Evolutionary conservation across 139 green algal species (phyloP).

Genomic region (Closterium sp.): DNA sequence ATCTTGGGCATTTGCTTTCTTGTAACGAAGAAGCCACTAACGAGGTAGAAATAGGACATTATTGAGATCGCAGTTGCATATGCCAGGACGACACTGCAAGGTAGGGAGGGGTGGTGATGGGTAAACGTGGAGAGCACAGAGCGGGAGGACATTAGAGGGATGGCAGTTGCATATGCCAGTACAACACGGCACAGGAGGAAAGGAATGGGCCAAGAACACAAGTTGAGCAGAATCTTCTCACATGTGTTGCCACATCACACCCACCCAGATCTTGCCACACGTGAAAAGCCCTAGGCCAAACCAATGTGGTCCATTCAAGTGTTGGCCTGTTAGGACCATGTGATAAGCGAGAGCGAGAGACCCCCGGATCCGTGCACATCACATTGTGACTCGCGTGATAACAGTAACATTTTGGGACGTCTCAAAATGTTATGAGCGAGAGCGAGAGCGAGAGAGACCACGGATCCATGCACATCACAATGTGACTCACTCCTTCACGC

Average conservation of each 20-base stretch:
- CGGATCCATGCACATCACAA: neutral
- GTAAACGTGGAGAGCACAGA: neutral
- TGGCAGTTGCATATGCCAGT: neutral
- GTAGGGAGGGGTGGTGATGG: no score
- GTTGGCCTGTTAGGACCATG: neutral
- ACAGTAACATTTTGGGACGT: no score
- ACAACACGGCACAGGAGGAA: neutral
- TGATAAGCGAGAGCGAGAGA: neutral
- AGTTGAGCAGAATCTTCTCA: no score
- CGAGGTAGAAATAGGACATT: neutral
- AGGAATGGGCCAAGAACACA: neutral
- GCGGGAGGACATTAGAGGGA: neutral
- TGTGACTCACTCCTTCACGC: neutral
- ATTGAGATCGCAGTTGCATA: neutral
- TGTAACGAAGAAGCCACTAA: neutral
- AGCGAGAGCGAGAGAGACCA: no score
- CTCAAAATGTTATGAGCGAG: no score
- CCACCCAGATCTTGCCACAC: neutral
- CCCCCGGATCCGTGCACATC: no score
- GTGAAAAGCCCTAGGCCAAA: neutral
- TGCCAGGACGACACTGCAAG: neutral
- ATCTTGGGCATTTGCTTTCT: neutral
- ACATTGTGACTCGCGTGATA: neutral
- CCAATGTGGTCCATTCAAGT: neutral
- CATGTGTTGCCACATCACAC: no score